Conservation (phyloP, 257 asterid species). For the Primulina tabacum region DNA sequence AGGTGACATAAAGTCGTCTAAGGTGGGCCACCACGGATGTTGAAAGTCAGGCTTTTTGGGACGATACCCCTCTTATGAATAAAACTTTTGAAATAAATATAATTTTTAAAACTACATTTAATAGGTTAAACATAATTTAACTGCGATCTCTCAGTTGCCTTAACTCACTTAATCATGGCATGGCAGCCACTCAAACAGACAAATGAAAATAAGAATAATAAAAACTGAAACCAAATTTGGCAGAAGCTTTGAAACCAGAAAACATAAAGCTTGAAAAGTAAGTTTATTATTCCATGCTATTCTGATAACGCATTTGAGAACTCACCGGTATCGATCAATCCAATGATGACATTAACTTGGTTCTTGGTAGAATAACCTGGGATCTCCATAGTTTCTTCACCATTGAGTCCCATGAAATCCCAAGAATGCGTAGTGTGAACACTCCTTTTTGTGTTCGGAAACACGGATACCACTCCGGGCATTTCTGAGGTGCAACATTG, state of each 20-base stretch:
- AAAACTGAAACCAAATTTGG: not conserved
- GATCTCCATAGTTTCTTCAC: constrained; percentile 83
- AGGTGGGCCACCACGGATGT: too few species aligned
- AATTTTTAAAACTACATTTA: too few species aligned
- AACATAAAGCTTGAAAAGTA: too few species aligned
- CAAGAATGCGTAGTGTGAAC: constrained; percentile 98
- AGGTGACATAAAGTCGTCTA: too few species aligned
- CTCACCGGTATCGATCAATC: constrained; percentile 90
- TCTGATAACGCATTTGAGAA: constrained; percentile 1
- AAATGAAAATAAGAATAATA: not conserved
- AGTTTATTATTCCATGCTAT: too few species aligned
- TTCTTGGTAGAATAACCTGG: constrained; percentile 90
- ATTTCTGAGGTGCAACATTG: constrained; percentile 53
- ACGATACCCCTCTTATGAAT: too few species aligned
- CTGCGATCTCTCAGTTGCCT: too few species aligned
- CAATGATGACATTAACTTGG: constrained; percentile 86
- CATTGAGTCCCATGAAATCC: constrained; percentile 93
- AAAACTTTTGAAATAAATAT: too few species aligned
- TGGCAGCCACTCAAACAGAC: constrained; percentile 6
- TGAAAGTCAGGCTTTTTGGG: too few species aligned
- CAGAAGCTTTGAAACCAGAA: too few species aligned
- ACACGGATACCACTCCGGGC: constrained; percentile 92
- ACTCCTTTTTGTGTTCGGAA: constrained; percentile 70
- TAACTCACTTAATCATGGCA: not conserved
- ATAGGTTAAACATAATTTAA: too few species aligned